Conservation (phyloP, 2,329 filamentous ascomycete genomes). For the Hypoxylon sp. region DNA sequence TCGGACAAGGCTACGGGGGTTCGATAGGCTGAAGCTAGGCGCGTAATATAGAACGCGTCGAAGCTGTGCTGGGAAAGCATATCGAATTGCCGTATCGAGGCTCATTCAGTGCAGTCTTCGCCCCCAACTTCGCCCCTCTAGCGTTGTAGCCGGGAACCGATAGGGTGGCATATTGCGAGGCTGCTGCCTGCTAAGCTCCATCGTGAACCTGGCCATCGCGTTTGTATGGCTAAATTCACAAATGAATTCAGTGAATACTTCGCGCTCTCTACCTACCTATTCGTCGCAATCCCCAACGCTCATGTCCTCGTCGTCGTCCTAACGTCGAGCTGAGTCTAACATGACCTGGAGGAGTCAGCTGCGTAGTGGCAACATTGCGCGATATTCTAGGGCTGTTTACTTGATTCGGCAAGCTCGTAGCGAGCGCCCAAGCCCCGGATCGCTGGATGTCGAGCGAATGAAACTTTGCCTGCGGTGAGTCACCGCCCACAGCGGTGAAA, state of each 20-base stretch:
- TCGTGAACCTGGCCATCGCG: conserved; percentile 22
- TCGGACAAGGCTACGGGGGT: conserved; percentile 17
- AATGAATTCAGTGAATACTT: conserved; percentile 21
- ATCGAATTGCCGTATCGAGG: conserved; percentile 27
- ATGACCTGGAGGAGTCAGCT: conserved; percentile 24
- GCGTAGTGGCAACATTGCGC: conserved; percentile 35
- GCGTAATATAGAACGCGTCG: conserved; percentile 33
- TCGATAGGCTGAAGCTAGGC: conserved; percentile 27
- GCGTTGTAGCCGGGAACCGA: conserved; percentile 23
- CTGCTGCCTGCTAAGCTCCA: conserved; percentile 39
- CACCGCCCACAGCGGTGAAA: conserved; percentile 38
- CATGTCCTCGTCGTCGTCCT: conserved; percentile 20
- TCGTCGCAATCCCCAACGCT: conserved; percentile 21
- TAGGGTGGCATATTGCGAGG: conserved; percentile 30
- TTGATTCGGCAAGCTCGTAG: conserved; percentile 34
- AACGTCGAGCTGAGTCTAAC: conserved; percentile 19
- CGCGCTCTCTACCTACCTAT: conserved; percentile 6
- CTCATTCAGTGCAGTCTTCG: conserved; percentile 16
- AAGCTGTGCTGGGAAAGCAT: conserved; percentile 14
- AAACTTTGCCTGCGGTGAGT: conserved; percentile 36
- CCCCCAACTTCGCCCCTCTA: conserved; percentile 26
- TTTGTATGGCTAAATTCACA: conserved; percentile 36
- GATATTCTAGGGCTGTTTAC: conserved; percentile 22
- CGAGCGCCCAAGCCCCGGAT: conserved; percentile 21
- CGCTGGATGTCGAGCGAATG: conserved; percentile 33